Conservation (phyloP, 1,284 basidiomycete genomes). For the Malassezia vespertilionis region DNA sequence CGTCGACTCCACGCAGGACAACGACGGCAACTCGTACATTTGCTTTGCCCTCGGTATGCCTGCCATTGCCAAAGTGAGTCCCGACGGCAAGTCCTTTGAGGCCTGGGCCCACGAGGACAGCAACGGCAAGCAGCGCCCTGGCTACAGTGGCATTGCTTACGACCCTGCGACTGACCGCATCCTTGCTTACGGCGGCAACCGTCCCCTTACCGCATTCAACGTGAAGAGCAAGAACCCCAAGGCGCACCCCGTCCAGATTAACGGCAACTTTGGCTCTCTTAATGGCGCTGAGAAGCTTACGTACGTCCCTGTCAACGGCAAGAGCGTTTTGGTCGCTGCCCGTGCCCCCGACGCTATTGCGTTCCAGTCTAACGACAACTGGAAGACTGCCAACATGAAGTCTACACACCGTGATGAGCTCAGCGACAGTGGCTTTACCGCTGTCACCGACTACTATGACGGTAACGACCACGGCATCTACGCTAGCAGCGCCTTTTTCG, state of each 20-base stretch:
- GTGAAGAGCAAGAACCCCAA: slow-evolving; percentile 15
- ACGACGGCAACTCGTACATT: slow-evolving; percentile 39
- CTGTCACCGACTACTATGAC: slow-evolving; percentile 30
- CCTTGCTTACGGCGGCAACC: slow-evolving; percentile 39
- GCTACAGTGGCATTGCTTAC: slow-evolving; percentile 38
- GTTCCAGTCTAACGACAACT: slow-evolving; percentile 31
- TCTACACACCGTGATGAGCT: slow-evolving; percentile 27
- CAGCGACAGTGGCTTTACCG: slow-evolving; percentile 31
- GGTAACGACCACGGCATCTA: slow-evolving; percentile 31
- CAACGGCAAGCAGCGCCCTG: slow-evolving; percentile 36
- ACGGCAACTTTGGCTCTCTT: slow-evolving; percentile 29
- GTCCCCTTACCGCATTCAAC: slow-evolving; percentile 34
- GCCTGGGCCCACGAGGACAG: slow-evolving; percentile 28
- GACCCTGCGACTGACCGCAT: slow-evolving; percentile 27
- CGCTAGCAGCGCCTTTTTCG: slow-evolving; percentile 40
- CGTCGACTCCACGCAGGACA: slow-evolving; percentile 38
- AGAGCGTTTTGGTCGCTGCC: slow-evolving; percentile 28
- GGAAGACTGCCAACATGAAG: slow-evolving; percentile 26
- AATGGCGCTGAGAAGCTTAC: slow-evolving; percentile 37
- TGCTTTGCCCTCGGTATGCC: slow-evolving; percentile 40
- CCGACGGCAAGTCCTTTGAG: slow-evolving; percentile 24
- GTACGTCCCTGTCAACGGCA: slow-evolving; percentile 17
- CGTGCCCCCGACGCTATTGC: slow-evolving; percentile 35
- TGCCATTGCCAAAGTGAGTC: slow-evolving; percentile 36
- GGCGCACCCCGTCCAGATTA: slow-evolving; percentile 25